Percentiles rank a stretch among this genome's conserved stretches.
Evolutionary conservation across 805 yeast genomes (phyloP).

Genomic region (Ogataea populi-albae): DNA sequence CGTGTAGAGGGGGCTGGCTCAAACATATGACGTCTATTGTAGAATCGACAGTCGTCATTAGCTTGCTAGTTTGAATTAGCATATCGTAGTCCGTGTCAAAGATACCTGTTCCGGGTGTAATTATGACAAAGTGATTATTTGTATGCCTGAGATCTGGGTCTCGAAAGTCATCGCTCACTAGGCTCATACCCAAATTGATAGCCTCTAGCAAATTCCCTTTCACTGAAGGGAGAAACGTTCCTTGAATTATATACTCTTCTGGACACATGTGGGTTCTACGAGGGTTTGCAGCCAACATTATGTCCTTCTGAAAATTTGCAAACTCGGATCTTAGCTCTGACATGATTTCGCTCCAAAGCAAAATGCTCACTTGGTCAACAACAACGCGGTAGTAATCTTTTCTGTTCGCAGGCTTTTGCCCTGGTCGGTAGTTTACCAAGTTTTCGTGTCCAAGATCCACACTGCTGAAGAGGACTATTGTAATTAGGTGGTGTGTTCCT

Average conservation of each 20-base stretch:
- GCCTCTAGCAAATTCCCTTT: slow-evolving; percentile 91
- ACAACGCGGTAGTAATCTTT: slow-evolving; percentile 88
- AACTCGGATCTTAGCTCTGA: slow-evolving; percentile 80
- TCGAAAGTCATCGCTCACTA: slow-evolving; percentile 71
- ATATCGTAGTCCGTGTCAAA: slow-evolving; percentile 86
- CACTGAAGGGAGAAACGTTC: slow-evolving; percentile 76
- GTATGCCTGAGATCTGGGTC: slow-evolving; percentile 88
- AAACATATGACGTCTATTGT: slow-evolving; percentile 87
- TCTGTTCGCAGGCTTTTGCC: slow-evolving; percentile 65
- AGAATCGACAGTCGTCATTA: slow-evolving; percentile 73
- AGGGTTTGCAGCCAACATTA: slow-evolving; percentile 45
- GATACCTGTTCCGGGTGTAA: slow-evolving; percentile 91
- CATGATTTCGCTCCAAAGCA: slow-evolving; percentile 92
- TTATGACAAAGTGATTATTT: slow-evolving; percentile 81
- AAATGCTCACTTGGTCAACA: slow-evolving; percentile 87
- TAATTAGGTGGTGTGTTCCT: slow-evolving; percentile 86
- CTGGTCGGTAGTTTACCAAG: slow-evolving; percentile 49
- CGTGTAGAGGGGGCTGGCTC: slow-evolving; percentile 87
- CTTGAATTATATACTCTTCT: slow-evolving; percentile 44
- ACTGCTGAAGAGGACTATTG: slow-evolving; percentile 84
- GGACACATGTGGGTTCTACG: slow-evolving; percentile 34
- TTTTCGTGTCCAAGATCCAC: slow-evolving; percentile 51
- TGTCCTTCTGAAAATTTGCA: slow-evolving; percentile 73
- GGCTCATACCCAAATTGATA: slow-evolving; percentile 74
- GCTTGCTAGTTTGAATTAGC: slow-evolving; percentile 69